These are phyloP conservation scores for Drosera capensis DNA, from an alignment of 148 eudicot genomes.

Conservation along the genomic window DNA sequence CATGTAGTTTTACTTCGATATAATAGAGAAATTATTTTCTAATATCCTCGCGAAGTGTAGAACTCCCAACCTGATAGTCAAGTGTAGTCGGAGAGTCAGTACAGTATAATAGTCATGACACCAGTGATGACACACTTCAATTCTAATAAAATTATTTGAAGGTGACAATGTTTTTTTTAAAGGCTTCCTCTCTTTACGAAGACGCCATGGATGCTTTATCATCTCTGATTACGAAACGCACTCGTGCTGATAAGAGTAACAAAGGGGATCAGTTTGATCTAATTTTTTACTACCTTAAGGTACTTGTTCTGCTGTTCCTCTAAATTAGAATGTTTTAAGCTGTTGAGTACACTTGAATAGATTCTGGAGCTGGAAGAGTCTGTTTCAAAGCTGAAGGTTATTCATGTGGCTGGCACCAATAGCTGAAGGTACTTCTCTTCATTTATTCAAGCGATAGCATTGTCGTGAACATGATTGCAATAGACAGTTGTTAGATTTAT, in stretches of 20 bases:
- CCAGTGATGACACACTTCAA: too few species aligned
- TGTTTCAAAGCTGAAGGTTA: conserved; percentile 64
- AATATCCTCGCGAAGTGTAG: too few species aligned
- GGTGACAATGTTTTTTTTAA: conserved; percentile 19
- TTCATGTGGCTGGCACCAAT: conserved; percentile 97
- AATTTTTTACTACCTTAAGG: conserved; percentile 66
- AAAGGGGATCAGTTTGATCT: conserved; percentile 56
- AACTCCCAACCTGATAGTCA: too few species aligned
- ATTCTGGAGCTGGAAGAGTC: conserved; percentile 86
- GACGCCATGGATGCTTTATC: conserved; percentile 78
- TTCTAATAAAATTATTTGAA: too few species aligned
- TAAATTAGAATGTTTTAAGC: neutral
- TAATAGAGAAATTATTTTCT: too few species aligned
- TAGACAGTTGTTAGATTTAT: too few species aligned
- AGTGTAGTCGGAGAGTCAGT: too few species aligned
- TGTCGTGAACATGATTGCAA: too few species aligned
- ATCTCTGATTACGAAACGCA: conserved; percentile 65
- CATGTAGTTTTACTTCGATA: too few species aligned
- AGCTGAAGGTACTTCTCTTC: conserved; percentile 51
- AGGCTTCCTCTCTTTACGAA: conserved; percentile 31
- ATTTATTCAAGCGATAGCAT: neutral
- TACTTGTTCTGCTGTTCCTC: conserved; percentile 5
- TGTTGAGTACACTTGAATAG: conserved; percentile 17
- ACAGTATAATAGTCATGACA: too few species aligned
- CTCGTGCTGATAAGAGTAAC: conserved; percentile 68